Evolutionary conservation across 495 filamentous ascomycete species (phyloP).

Genomic region (Penicilliopsis zonata): DNA sequence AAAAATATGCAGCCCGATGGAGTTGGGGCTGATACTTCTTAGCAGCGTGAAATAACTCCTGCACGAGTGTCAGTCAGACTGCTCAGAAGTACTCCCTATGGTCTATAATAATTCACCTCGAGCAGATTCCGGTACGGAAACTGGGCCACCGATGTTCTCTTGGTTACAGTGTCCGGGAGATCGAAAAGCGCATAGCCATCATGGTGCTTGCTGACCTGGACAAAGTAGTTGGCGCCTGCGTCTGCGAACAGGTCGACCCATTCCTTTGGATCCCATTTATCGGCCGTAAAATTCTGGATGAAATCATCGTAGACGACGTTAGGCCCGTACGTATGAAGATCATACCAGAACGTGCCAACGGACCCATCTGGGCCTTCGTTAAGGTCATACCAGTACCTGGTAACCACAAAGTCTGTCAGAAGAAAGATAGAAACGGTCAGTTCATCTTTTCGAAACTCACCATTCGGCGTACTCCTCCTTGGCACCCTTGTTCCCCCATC

Average conservation of each 20-base stretch:
- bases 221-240: slow-evolving; percentile 44
- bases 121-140: slow-evolving; percentile 29
- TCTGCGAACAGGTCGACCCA: slow-evolving; percentile 47
- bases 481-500: slow-evolving; percentile 38
- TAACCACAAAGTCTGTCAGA: too few relatives aligned
- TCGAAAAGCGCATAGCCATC: slow-evolving; percentile 44
- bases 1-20: slow-evolving; percentile 38
- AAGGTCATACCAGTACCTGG: slow-evolving; percentile 30
- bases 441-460: slow-evolving; percentile 11
- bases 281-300: slow-evolving; percentile 39
- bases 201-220: slow-evolving; percentile 40
- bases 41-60: slow-evolving; percentile 41
- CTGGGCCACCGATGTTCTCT: slow-evolving; percentile 32
- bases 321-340: slow-evolving; percentile 35
- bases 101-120: slow-evolving; percentile 3
- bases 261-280: slow-evolving; percentile 32
- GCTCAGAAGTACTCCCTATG: too few relatives aligned
- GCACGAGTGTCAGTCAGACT: slow-evolving; percentile 4
- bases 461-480: slow-evolving; percentile 44
- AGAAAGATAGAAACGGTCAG: too few relatives aligned
- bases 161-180: slow-evolving; percentile 21
- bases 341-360: slow-evolving; percentile 33
- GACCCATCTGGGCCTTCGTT: slow-evolving; percentile 15
- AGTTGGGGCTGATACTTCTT: slow-evolving; percentile 35
- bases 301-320: slow-evolving; percentile 44